Evolutionary conservation across 768 basidiomycete genomes (phyloP).

Genomic region (Filobasidium floriforme): DNA sequence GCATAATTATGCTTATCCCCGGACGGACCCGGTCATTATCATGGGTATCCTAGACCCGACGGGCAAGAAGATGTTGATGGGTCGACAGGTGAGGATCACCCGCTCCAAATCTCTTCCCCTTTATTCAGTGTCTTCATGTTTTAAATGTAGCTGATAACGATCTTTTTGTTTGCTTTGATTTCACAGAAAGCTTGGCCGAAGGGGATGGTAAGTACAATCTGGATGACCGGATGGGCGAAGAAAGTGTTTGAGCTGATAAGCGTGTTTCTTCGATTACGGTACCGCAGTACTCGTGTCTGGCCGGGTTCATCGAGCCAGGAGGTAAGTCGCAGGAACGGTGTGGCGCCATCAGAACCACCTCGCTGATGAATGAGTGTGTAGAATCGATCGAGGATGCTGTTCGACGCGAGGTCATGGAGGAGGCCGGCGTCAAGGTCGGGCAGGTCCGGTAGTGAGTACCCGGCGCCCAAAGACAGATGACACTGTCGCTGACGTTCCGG

Average conservation of each 20-base stretch:
- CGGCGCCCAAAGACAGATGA: not conserved
- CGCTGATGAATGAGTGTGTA: not conserved
- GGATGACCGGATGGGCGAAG: too few relatives aligned
- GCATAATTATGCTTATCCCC: slow-evolving; percentile 61
- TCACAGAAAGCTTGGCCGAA: slow-evolving; percentile 23
- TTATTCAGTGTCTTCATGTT: too few relatives aligned
- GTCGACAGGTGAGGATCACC: slow-evolving; percentile 60
- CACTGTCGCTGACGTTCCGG: not conserved
- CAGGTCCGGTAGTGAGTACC: slow-evolving; percentile 58
- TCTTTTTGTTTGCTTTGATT: not conserved
- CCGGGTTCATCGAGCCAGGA: slow-evolving; percentile 50
- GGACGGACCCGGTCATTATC: slow-evolving; percentile 65
- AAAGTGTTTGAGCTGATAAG: slow-evolving; percentile 15
- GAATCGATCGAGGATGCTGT: slow-evolving; percentile 76
- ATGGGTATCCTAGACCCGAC: slow-evolving; percentile 75
- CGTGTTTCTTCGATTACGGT: too few relatives aligned
- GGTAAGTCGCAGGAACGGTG: not conserved
- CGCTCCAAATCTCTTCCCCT: too few relatives aligned
- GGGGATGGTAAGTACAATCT: slow-evolving; percentile 21
- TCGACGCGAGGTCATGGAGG: slow-evolving; percentile 87
- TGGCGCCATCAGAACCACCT: not conserved
- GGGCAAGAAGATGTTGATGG: slow-evolving; percentile 75
- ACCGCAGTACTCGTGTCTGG: slow-evolving; percentile 86
- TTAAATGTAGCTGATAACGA: not conserved
- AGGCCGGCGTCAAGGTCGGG: slow-evolving; percentile 81